Percentiles rank a stretch among this genome's conserved stretches.
These are phyloP conservation scores for Elsinoe fawcettii DNA, from an alignment of 2,329 filamentous ascomycete genomes.

Conservation along the genomic window DNA sequence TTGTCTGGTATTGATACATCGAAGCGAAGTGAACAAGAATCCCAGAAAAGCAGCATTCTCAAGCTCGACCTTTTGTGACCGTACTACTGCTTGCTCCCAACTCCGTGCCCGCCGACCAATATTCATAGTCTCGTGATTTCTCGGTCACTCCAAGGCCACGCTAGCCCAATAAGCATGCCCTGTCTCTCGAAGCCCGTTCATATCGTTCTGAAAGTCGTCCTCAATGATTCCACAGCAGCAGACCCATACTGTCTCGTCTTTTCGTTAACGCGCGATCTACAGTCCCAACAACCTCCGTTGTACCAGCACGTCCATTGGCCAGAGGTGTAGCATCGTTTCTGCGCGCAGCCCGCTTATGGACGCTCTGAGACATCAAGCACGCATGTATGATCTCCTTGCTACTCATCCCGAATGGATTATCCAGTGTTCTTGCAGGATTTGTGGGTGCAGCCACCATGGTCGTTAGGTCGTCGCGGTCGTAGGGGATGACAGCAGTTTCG, in stretches of 20 bases:
- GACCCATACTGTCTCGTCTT: not conserved
- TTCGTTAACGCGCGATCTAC: too few species aligned
- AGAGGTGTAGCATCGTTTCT: not conserved
- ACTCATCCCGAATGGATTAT: not conserved
- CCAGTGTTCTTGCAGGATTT: not conserved
- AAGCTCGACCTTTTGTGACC: not conserved
- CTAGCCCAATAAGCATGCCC: too few species aligned
- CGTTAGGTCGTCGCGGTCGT: not conserved
- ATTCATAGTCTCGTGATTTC: too few species aligned
- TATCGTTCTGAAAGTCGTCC: too few species aligned
- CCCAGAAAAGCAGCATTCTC: not conserved
- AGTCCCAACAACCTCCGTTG: too few species aligned
- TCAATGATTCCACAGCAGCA: not conserved
- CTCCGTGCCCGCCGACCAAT: too few species aligned
- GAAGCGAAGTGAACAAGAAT: not conserved
- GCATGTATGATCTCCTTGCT: not conserved
- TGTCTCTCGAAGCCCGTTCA: too few species aligned
- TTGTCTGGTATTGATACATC: not conserved
- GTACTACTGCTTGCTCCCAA: not conserved
- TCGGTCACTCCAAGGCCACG: too few species aligned
- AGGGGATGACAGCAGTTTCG: not conserved
- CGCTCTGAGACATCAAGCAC: not conserved
- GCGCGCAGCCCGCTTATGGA: not conserved
- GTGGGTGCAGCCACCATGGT: not conserved
- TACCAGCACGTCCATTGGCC: not conserved